Evolutionary conservation across 163 green algal species (phyloP), one percentile per base, ranked within the genome.

Genomic region (Chlorella variabilis): DNA sequence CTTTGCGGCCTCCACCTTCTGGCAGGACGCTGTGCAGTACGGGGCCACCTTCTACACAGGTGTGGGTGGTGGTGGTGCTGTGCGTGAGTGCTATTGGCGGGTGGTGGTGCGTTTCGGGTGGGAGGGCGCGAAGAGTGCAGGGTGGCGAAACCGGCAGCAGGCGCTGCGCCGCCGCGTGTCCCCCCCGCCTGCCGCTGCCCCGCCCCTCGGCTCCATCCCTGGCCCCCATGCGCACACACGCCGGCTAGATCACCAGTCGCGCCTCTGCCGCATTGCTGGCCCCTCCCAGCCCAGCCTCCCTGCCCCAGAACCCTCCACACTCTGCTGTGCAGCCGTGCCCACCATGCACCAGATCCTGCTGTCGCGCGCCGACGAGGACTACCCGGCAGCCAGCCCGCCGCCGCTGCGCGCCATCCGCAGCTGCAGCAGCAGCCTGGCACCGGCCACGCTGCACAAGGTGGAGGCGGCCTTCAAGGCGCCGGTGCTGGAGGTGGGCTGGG

Each of bases 321-420:
- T 62, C 15, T n/a, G n/a, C 13, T 34, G 33, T 38, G 36, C 74
- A 76, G 93, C 93, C 23, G 93, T 97, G 39, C 93, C 93, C 48
- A 97, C 93, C 74, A 96, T 97, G 70, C 93, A 97, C 87, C 93
- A 94, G 83, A 89, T 97, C 41, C 84, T 97, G 80, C 83, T 97
- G 49, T 62, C 83, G 4, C 73, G 90, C 2, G 89, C 90, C 4
- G 87, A 79, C 2, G 80, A 90, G 73, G 92, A 96, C 83, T 94
- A 93, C 84, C 90, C 91, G 0, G 39, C 71, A 0, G n/a, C 66
- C 61, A 42, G 63, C 3, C 92, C 92, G 13, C 92, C 92, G 6
- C 87, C 88, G 17, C 87, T 97, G 75, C 88, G 94, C 42, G 94
- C 95, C 88, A 97, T 98, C 82, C 91, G 94, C 74, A 93, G 84